Base-by-base conservation (phyloP, 2,329 filamentous ascomycete species). In the Dactylellina sp. region DNA sequence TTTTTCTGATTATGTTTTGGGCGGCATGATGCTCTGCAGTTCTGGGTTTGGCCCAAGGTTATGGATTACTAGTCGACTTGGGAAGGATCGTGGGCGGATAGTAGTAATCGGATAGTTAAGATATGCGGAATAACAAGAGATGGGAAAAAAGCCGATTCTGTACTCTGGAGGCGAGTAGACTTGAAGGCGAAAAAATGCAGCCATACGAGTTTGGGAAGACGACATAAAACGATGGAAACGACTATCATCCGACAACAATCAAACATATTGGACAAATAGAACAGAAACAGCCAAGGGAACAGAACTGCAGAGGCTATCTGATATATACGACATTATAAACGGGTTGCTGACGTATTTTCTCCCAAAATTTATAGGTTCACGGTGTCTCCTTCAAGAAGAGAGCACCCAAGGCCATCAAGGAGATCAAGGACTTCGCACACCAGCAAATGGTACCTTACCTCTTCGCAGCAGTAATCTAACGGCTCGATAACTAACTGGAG, bases 301-400 rank as follows among this genome's bases (percentile, higher is more conserved):
- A 35, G 25, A 52, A 37, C 35, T 24, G 22, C 35, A 47, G 28
- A 47, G 87, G 77, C 77, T 65, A 81, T 78, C 79, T 32, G 64
- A 42, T 47, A 50, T 16, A 35, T 25, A 12, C 0, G 5, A n/a
- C 32, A 39, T 16, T 47, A 42, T 3, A 49, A 49, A 53, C 20
- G 52, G 37, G 52, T 37, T 35, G 53, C 68, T 75, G 59, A 76
- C 53, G 25, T 22, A 81, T 79, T 49, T 12, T 14, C 79, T 75
- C 75, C 78, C 74, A 57, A 46, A n/a, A 63, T 75, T 76, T 77
- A 84, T 84, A 98, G 95, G 87, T 97, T 83, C 93, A 98, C 86
- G 95, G 95, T 85, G 91, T 95, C 79, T 89, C 88, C 83, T 99
- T 99, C 93, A 99, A 99, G 91, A 98, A 99, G 92, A 89, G 95